Evolutionary conservation across 441 rosid species (phyloP), one percentile per base, ranked within the genome.

Genomic region (Francoa sonchifolia): DNA sequence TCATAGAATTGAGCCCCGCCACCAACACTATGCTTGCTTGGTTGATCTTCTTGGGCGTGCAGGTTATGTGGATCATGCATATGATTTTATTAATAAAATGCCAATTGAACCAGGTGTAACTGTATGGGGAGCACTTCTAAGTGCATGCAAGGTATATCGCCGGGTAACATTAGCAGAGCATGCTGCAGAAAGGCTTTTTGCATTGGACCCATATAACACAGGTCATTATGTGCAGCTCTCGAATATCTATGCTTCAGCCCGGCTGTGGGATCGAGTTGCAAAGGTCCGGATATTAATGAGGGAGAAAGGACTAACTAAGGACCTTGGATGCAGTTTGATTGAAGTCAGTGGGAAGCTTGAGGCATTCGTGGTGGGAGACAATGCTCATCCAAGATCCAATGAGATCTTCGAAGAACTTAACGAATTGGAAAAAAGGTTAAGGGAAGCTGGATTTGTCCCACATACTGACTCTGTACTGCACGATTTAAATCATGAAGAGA

Each of bases 141-240:
- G 82, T 51, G 86, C 86, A 9, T 76, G 89, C 66, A 74, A 81
- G 61, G 67, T 65, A 50, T 72, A 80, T 55, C 73, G 80, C 34
- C 56, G 70, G 33, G 74, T 81, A 46, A 52, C 58, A 31, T 52
- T 76, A 4, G 95, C 86, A 50, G 79, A 85, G 53, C 65, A 72
- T 44, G 83, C 83, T 25, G 89, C 93, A 9, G 63, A 68, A 19
- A 55, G 35, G 29, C 86, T 81, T 47, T 78, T 85, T 65, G 65
- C 61, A 1, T 49, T 85, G 31, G 83, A 85, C 49, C 69, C 82
- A 27, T 47, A 57, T 44, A 76, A 74, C 58, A 78, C 75, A 16
- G 86, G 93, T 41, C 81, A 78, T 45, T 81, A 72, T 47, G 82
- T 85, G 50, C 89, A 74, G 67, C 81, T 85, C 22, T 81, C 93